Percentiles rank a stretch among this genome's conserved stretches.
Conservation (phyloP, 2,329 filamentous ascomycete species). For the Fusarium albidum region DNA sequence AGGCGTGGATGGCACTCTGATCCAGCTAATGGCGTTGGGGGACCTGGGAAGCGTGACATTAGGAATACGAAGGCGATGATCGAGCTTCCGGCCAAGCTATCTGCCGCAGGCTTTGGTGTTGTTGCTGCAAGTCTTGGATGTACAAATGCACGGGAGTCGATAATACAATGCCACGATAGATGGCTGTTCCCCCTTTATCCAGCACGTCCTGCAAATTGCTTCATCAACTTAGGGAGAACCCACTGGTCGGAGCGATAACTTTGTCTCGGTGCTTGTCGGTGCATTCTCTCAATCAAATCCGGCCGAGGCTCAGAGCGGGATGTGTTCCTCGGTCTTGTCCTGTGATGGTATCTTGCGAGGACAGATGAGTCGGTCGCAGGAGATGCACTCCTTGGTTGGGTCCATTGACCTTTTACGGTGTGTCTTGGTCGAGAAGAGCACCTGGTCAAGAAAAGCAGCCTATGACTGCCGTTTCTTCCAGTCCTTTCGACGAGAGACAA, state of each 20-base stretch:
- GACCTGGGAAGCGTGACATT: conserved; percentile 39
- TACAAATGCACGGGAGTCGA: conserved; percentile 37
- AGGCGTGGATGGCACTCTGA: conserved; percentile 33
- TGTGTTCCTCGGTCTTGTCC: no score
- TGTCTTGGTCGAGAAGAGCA: background rate
- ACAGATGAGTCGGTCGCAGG: background rate
- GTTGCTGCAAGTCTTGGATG: conserved; percentile 40
- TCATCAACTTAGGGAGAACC: conserved; percentile 3
- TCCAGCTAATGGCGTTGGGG: conserved; percentile 41
- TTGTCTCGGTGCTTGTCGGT: background rate
- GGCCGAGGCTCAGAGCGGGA: background rate
- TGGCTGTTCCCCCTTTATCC: conserved; percentile 23
- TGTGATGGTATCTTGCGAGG: background rate
- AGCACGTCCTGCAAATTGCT: background rate
- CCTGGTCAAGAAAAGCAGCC: no score
- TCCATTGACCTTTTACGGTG: background rate
- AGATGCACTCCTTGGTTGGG: background rate
- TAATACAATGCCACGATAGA: conserved; percentile 26
- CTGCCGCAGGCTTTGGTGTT: conserved; percentile 32
- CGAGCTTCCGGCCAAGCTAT: conserved; percentile 35
- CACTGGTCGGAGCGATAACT: background rate
- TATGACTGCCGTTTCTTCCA: no score
- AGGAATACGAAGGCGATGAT: conserved; percentile 37
- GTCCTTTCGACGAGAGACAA: no score
- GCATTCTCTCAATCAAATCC: background rate